Evolutionary conservation across 2,329 filamentous ascomycete species (phyloP).

Genomic region (Hymenoscyphus repandus): DNA sequence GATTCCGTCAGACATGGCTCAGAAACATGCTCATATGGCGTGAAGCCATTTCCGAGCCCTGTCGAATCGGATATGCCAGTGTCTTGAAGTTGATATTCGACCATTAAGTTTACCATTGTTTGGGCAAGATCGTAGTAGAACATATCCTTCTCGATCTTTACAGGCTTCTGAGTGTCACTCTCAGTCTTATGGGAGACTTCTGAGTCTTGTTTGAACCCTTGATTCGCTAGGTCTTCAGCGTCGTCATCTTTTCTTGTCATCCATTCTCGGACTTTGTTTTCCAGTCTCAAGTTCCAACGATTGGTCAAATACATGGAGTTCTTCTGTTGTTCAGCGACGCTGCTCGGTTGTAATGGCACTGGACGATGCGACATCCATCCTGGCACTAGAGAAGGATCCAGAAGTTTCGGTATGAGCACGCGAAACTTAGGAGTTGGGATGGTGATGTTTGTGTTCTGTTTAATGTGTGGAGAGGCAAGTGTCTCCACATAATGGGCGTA

Average conservation of each 20-base stretch:
- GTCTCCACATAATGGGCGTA: constrained; percentile 19
- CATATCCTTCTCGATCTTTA: constrained; percentile 30
- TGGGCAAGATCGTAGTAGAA: constrained; percentile 38
- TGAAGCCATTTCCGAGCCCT: constrained; percentile 37
- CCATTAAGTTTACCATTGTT: constrained; percentile 40
- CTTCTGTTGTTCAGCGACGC: constrained; percentile 46
- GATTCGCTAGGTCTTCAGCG: background rate
- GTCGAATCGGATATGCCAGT: constrained; percentile 38
- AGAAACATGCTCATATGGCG: constrained; percentile 17
- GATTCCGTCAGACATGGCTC: constrained; percentile 21
- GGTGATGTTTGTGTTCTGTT: background rate
- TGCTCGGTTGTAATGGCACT: constrained; percentile 40
- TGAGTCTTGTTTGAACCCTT: background rate
- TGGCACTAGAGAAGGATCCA: constrained; percentile 50
- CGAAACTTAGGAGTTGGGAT: constrained; percentile 36
- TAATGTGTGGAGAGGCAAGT: constrained; percentile 1
- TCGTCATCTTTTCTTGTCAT: constrained; percentile 16
- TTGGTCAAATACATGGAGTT: constrained; percentile 47
- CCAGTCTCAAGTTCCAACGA: constrained; percentile 44
- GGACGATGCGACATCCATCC: constrained; percentile 45
- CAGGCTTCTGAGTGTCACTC: background rate
- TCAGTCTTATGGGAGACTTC: too few species aligned
- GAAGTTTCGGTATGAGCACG: constrained; percentile 45
- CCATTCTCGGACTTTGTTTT: constrained; percentile 41
- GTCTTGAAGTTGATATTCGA: constrained; percentile 43